phyloP scores from a whole-genome alignment of 2,329 filamentous ascomycete species.

The Cladophialophora yegresii region DNA sequence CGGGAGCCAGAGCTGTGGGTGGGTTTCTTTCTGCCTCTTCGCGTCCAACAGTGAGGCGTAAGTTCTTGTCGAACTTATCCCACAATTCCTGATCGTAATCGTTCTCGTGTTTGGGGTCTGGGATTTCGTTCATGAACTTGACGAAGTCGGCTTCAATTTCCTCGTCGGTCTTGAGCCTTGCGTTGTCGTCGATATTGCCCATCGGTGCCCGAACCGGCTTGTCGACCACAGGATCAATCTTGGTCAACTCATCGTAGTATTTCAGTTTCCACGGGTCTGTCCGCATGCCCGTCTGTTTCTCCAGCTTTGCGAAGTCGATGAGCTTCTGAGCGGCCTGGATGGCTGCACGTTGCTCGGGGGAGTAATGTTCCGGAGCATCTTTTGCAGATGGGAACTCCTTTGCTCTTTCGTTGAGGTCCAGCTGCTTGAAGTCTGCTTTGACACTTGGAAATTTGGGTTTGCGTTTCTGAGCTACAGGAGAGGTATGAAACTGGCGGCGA shows the following conservation, averaged over 20 bases:
- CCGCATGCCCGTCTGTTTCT: constrained; percentile 62
- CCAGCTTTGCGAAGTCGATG: constrained; percentile 72
- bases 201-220: constrained; percentile 58
- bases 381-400: constrained; percentile 20
- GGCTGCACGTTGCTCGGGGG: constrained; percentile 75
- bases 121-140: constrained; percentile 38
- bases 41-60: constrained; percentile 55
- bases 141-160: constrained; percentile 64
- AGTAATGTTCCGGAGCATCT: constrained; percentile 60
- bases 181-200: constrained; percentile 57
- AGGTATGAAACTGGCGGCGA: constrained; percentile 54
- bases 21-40: constrained; percentile 53
- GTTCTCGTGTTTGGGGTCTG: constrained; percentile 39
- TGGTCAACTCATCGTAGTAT: constrained; percentile 81
- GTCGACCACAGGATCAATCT: constrained; percentile 76
- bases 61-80: constrained; percentile 39
- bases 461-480: constrained; percentile 42
- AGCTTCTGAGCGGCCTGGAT: constrained; percentile 78
- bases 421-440: constrained; percentile 42
- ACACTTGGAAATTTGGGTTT: constrained; percentile 46
- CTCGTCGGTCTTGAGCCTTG: constrained; percentile 62
- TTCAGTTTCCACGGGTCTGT: constrained; percentile 70
- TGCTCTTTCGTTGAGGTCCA: constrained; percentile 26
- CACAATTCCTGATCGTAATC: constrained; percentile 29
- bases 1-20: constrained; percentile 54